Conservation (phyloP, 163 green algal species). For the Botryococcus braunii region DNA sequence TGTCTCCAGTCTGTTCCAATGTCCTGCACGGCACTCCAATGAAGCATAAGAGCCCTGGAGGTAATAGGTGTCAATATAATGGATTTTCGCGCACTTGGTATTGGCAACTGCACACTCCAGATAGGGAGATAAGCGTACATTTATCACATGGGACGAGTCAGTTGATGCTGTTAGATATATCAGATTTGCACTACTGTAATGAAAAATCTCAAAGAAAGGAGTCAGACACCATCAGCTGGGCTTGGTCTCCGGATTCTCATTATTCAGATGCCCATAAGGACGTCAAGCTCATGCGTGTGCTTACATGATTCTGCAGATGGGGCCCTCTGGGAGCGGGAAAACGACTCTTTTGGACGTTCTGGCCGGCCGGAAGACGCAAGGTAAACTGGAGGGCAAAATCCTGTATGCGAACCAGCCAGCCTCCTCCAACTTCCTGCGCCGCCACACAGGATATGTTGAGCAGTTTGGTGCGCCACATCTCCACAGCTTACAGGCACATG, state of each 20-base stretch:
- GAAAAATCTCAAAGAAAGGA: too few species aligned
- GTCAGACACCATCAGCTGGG: not conserved
- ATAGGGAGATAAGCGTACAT: too few species aligned
- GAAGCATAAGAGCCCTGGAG: too few species aligned
- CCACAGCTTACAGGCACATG: too few species aligned
- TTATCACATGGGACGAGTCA: too few species aligned
- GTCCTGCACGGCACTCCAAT: too few species aligned
- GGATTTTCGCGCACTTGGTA: too few species aligned
- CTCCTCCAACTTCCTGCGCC: constrained; percentile 47
- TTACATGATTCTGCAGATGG: constrained; percentile 9
- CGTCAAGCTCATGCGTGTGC: too few species aligned
- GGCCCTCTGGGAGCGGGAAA: constrained; percentile 8
- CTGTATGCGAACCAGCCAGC: constrained; percentile 50
- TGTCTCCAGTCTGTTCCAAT: not conserved
- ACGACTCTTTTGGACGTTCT: constrained; percentile 28
- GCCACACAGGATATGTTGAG: constrained; percentile 58
- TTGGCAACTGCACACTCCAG: too few species aligned
- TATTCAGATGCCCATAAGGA: not conserved
- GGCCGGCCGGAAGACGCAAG: constrained; percentile 46
- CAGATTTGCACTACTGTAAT: too few species aligned
- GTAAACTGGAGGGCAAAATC: constrained; percentile 33
- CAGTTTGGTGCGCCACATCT: constrained; percentile 25
- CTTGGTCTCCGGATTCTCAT: not conserved
- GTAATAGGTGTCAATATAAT: too few species aligned
- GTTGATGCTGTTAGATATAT: too few species aligned